Base-by-base conservation (phyloP, 352 stramenopile genomes). In the Pythium plurisporium region DNA sequence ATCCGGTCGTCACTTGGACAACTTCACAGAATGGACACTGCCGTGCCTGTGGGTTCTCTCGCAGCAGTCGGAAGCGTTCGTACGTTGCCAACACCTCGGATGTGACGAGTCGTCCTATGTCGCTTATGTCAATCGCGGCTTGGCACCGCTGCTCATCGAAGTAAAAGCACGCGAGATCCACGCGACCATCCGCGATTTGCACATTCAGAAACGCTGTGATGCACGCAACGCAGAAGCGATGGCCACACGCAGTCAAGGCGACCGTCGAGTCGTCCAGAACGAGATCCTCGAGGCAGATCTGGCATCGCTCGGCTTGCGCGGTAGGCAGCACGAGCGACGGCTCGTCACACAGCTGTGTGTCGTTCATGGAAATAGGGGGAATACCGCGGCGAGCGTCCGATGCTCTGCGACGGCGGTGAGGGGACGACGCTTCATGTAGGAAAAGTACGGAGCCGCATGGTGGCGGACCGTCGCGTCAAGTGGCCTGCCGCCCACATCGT, bases 11-110 rank as follows among this genome's bases (percentile, higher is more conserved):
- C 9, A 83, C 56, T 43, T 92, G 74, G 22, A 76, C 76, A 45
- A 81, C 64, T 27, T 79, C 68, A 50, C 74, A 80, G 40, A 72
- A 74, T 36, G 72, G 70, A 55, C 83, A 84, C 65, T 88, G 63
- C 1, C 78, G 76, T 10, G 79, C 72, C 33, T 79, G 63, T 48
- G 79, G 59, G 50, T 88, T 60, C 61, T 86, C 70, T 58, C 83
- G 83, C 67, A 87, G 87, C 57, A 95, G 92, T 45, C 86, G 83
- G 52, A 96, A 86, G 59, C 84, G 92, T 57, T 73, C 57, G 55
- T 93, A 94, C 71, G 90, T 92, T 15, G 64, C 63, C 67, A 74
- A 91, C 4, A 77, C 55, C 7, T 76, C 56, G 1, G 76, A 57
- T 1, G 70, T 72, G 5, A 88, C 60, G n/a, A 82, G 55, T 19